phyloP scores from a whole-genome alignment of 805 yeast species.

The Ogataea nakhonphanomensis region DNA sequence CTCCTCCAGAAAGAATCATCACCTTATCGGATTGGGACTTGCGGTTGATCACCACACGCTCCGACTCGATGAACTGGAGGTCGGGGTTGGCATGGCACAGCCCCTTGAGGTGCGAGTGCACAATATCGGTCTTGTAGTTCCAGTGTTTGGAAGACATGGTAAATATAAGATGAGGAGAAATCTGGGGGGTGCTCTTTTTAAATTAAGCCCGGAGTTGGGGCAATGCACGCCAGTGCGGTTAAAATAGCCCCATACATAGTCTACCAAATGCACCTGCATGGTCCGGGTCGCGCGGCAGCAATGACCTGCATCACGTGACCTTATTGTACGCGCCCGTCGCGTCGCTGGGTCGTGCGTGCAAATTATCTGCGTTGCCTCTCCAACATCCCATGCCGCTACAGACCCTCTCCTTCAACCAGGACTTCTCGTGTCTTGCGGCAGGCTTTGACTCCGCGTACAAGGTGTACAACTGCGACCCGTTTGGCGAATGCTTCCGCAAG shows the following conservation, averaged over 20 bases:
- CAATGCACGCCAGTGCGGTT: neutral
- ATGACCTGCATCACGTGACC: neutral
- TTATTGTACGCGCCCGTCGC: neutral
- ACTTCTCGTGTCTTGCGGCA: slow-evolving; percentile 73
- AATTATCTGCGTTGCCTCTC: neutral
- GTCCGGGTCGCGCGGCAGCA: neutral
- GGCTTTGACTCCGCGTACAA: slow-evolving; percentile 64
- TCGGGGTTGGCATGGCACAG: slow-evolving; percentile 54
- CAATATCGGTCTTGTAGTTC: slow-evolving; percentile 46
- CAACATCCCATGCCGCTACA: slow-evolving; percentile 4
- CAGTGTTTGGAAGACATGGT: slow-evolving; percentile 40
- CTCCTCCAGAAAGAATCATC: slow-evolving; percentile 84
- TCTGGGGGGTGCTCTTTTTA: neutral
- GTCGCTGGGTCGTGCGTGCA: neutral
- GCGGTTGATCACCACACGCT: slow-evolving; percentile 48
- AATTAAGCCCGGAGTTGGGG: neutral
- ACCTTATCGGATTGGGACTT: slow-evolving; percentile 48
- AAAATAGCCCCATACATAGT: neutral
- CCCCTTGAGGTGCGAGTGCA: slow-evolving; percentile 48
- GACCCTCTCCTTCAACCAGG: slow-evolving; percentile 69
- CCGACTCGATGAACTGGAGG: slow-evolving; percentile 49
- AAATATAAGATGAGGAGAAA: neutral
- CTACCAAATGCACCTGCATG: no score
- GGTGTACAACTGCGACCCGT: slow-evolving; percentile 86
- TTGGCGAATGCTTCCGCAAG: slow-evolving; percentile 62